Percentiles rank a stretch among this genome's conserved stretches.
Evolutionary conservation across 176 grass and related monocot genomes (phyloP).

Genomic region (Panicum miliaceum): DNA sequence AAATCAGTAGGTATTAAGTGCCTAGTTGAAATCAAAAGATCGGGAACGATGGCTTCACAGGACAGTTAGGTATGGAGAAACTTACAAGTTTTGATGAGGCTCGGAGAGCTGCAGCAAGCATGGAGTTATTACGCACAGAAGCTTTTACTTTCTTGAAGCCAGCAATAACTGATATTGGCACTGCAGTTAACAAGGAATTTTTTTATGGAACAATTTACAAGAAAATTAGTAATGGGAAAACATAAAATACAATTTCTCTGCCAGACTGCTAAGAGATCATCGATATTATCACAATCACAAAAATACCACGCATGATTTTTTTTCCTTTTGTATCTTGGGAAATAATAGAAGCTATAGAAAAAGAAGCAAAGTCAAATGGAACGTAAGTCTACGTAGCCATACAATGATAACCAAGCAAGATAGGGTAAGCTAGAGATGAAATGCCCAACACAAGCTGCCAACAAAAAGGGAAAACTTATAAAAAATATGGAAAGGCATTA

Average conservation of each 20-base stretch:
- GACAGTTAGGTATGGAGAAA: slow-evolving; percentile 28
- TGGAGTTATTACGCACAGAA: slow-evolving; percentile 64
- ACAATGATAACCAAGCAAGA: not conserved
- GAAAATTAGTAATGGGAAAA: slow-evolving; percentile 24
- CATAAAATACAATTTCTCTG: not conserved
- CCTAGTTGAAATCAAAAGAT: not conserved
- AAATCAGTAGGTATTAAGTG: not conserved
- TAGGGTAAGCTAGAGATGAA: not conserved
- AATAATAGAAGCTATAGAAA: not conserved
- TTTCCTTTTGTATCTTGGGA: not conserved
- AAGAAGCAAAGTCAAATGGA: slow-evolving; percentile 1
- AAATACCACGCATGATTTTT: not conserved
- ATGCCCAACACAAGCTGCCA: not conserved
- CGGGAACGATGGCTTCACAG: not conserved
- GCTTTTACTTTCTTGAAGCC: slow-evolving; percentile 98
- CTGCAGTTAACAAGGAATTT: slow-evolving; percentile 42
- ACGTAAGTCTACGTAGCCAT: not conserved
- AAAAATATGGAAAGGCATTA: too few relatives aligned
- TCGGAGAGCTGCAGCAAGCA: slow-evolving; percentile 78
- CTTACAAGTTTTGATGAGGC: slow-evolving; percentile 94
- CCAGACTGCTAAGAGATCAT: not conserved
- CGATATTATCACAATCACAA: not conserved
- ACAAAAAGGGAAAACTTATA: not conserved
- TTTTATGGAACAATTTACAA: not conserved
- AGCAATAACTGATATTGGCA: slow-evolving; percentile 91